Evolutionary conservation across 108 stramenopile genomes (phyloP).

Genomic region (Mediolabrus comicus): DNA sequence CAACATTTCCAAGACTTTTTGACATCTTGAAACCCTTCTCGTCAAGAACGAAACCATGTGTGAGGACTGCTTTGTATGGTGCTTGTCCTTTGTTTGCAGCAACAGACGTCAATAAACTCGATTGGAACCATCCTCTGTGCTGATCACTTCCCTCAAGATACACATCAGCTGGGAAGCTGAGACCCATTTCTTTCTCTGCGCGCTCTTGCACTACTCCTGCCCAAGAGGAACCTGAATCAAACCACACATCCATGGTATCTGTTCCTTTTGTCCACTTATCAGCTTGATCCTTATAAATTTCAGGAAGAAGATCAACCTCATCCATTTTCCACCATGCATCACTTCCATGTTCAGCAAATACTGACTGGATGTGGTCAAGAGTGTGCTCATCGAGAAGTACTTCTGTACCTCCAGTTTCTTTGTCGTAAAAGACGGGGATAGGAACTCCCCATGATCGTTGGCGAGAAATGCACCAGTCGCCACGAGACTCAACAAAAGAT

Average conservation of each 20-base stretch:
- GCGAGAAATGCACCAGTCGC: slow-evolving; percentile 98
- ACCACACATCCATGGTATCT: slow-evolving; percentile 99
- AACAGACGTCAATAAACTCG: slow-evolving; percentile 93
- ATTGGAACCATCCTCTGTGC: slow-evolving; percentile 99
- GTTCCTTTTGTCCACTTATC: slow-evolving; percentile 94
- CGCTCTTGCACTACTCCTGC: slow-evolving; percentile 87
- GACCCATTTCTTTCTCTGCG: slow-evolving; percentile 58
- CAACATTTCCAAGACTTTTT: slow-evolving; percentile 97
- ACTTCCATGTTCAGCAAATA: slow-evolving; percentile 91
- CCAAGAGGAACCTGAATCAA: slow-evolving; percentile 98
- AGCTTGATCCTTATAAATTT: slow-evolving; percentile 74
- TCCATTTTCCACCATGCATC: slow-evolving; percentile 97
- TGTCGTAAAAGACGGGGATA: slow-evolving; percentile 96
- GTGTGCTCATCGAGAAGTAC: slow-evolving; percentile 88
- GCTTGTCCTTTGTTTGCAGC: slow-evolving; percentile 82
- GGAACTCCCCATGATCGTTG: slow-evolving; percentile 99
- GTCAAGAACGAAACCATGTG: slow-evolving; percentile 98
- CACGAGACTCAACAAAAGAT: slow-evolving; percentile 83
- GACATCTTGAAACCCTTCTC: slow-evolving; percentile 99
- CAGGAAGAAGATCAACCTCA: slow-evolving; percentile 87
- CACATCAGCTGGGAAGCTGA: slow-evolving; percentile 89
- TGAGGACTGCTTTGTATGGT: slow-evolving; percentile 95
- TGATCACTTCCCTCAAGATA: slow-evolving; percentile 96
- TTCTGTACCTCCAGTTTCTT: slow-evolving; percentile 73
- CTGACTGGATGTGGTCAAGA: slow-evolving; percentile 74